Percentiles rank a stretch among this genome's conserved stretches.
Evolutionary conservation across 805 yeast species (phyloP).

Genomic region (Lachancea meyersii): DNA sequence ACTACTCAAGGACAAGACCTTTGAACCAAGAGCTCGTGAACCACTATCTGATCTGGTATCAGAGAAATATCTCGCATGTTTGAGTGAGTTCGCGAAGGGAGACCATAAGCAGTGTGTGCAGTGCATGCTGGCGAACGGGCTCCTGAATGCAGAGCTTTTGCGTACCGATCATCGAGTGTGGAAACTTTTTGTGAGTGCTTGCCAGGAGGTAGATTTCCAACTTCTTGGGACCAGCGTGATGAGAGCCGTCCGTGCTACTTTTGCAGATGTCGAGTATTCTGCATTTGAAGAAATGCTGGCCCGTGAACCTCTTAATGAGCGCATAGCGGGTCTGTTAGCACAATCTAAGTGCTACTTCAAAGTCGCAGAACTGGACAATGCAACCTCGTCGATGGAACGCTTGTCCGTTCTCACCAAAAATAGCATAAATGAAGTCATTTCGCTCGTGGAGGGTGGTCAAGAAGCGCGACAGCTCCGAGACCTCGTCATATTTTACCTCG

Average conservation of each 20-base stretch:
- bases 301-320: conserved; percentile 3
- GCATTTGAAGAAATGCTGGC: not conserved
- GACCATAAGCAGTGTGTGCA: conserved; percentile 19
- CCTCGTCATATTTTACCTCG: conserved; percentile 14
- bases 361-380: not conserved
- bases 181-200: conserved; percentile 17
- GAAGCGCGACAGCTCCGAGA: conserved; percentile 4
- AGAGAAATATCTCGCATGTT: not conserved
- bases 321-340: not conserved
- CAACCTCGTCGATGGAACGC: not conserved
- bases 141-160: conserved; percentile 11
- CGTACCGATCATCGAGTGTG: conserved; percentile 6
- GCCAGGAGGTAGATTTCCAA: conserved; percentile 14
- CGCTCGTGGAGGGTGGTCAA: not conserved
- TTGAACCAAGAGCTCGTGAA: conserved; percentile 4
- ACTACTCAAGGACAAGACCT: conserved; percentile 19
- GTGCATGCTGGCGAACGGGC: conserved; percentile 15
- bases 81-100: conserved; percentile 19
- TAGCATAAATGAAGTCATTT: not conserved
- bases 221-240: conserved; percentile 13
- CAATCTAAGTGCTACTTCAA: conserved; percentile 1
- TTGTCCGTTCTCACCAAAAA: not conserved
- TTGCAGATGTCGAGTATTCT: conserved; percentile 40
- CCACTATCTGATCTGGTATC: not conserved
- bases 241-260: conserved; percentile 33